Conservation (phyloP, 768 basidiomycete species). For the Mycena amicta region DNA sequence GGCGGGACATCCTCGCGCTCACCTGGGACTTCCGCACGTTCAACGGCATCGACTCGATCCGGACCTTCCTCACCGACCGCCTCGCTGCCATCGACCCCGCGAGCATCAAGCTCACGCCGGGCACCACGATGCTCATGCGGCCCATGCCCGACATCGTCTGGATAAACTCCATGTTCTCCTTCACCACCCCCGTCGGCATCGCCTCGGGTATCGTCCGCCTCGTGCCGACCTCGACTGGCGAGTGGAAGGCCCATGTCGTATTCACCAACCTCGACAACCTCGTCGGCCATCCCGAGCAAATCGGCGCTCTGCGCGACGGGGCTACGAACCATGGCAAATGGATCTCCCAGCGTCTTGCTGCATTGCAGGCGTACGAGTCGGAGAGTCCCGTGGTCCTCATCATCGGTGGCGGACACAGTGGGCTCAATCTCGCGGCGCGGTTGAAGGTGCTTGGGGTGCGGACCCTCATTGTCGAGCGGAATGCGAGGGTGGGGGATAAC, state of each 20-base stretch:
- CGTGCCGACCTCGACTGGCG: conserved; percentile 41
- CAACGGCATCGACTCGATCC: conserved; percentile 42
- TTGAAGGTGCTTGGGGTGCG: conserved; percentile 54
- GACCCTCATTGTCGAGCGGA: conserved; percentile 64
- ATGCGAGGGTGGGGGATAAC: conserved; percentile 59
- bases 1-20: conserved; percentile 63
- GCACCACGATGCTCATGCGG: conserved; percentile 4
- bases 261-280: conserved; percentile 57
- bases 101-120: conserved; percentile 24
- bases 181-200: conserved; percentile 33
- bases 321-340: conserved; percentile 19
- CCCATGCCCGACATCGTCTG: conserved; percentile 42
- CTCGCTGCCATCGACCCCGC: conserved; percentile 34
- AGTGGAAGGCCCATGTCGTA: conserved; percentile 54
- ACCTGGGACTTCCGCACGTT: conserved; percentile 69
- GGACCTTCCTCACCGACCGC: conserved; percentile 48
- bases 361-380: conserved; percentile 38
- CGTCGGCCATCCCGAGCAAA: conserved; percentile 46
- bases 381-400: conserved; percentile 57
- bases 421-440: conserved; percentile 59
- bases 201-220: conserved; percentile 50
- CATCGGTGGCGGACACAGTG: conserved; percentile 55
- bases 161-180: conserved; percentile 17
- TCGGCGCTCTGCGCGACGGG: conserved; percentile 7
- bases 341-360: conserved; percentile 28